Conservation (phyloP, 2,329 filamentous ascomycete genomes). For the Monosporascus sp. region DNA sequence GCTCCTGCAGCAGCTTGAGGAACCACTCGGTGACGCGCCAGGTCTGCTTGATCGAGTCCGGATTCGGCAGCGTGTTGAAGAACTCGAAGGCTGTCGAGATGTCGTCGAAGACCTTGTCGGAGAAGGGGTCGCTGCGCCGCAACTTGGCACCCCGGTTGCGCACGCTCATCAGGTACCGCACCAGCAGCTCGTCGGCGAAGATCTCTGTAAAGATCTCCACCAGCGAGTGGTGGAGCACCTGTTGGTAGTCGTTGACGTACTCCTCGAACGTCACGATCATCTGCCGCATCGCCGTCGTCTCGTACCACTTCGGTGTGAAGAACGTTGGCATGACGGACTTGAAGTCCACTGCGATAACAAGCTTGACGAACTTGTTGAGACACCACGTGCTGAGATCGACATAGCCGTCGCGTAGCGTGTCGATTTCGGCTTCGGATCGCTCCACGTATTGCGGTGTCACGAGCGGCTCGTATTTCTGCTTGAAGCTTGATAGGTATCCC, state of each 20-base stretch:
- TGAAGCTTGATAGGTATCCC: conserved; percentile 83
- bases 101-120: conserved; percentile 91
- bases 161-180: conserved; percentile 76
- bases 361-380: conserved; percentile 75
- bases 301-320: conserved; percentile 89
- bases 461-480: conserved; percentile 72
- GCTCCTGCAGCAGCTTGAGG: conserved; percentile 70
- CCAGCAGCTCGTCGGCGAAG: conserved; percentile 83
- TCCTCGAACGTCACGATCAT: conserved; percentile 95
- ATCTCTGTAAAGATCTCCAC: conserved; percentile 91
- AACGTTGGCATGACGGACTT: conserved; percentile 75
- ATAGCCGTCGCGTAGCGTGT: conserved; percentile 78
- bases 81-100: conserved; percentile 86
- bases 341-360: conserved; percentile 92
- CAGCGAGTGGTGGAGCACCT: conserved; percentile 78
- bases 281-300: conserved; percentile 78
- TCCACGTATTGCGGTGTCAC: conserved; percentile 78
- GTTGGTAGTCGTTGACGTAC: conserved; percentile 82
- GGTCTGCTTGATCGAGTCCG: conserved; percentile 76
- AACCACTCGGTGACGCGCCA: conserved; percentile 90
- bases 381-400: conserved; percentile 93
- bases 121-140: conserved; percentile 77
- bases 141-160: conserved; percentile 90
- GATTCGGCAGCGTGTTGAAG: conserved; percentile 67
- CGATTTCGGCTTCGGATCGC: conserved; percentile 66